phyloP scores from a whole-genome alignment of 768 basidiomycete species.

The Leccinum incarnatum region DNA sequence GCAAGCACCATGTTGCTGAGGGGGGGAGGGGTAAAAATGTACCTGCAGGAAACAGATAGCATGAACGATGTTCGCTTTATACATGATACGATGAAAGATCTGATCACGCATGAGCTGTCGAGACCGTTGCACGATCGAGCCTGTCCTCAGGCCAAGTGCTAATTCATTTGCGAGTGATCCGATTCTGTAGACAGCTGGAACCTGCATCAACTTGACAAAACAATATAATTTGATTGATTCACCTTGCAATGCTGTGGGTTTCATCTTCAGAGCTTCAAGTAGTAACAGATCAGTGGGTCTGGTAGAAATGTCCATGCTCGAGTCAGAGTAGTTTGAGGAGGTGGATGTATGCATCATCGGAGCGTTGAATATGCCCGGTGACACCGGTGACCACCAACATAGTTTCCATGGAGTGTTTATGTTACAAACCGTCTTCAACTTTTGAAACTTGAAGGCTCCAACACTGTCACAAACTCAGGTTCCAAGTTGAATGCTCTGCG shows the following conservation, averaged over 20 bases:
- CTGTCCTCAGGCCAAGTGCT: not conserved
- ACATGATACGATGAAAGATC: not conserved
- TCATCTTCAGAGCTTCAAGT: not conserved
- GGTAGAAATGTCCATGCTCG: not conserved
- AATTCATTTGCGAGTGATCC: not conserved
- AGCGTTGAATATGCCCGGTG: not conserved
- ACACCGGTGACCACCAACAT: not conserved
- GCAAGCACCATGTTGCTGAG: constrained; percentile 11
- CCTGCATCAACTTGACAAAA: not conserved
- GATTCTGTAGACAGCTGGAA: not conserved
- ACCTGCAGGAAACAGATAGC: not conserved
- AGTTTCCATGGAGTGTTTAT: not conserved
- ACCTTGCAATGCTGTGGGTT: not conserved
- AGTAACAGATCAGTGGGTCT: not conserved
- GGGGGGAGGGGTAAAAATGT: not conserved
- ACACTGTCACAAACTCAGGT: too few relatives aligned
- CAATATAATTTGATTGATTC: not conserved
- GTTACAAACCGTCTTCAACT: not conserved
- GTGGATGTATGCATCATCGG: not conserved
- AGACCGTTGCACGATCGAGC: not conserved
- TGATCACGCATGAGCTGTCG: not conserved
- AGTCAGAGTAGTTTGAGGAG: not conserved
- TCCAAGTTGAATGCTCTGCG: too few relatives aligned
- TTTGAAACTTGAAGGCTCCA: not conserved
- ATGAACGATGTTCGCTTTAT: not conserved